A percentile compares a stretch with the other conserved stretches of the same genome.
These are phyloP conservation scores for Corymbia calophylla DNA, from an alignment of 441 rosid genomes.

Conservation along the genomic window DNA sequence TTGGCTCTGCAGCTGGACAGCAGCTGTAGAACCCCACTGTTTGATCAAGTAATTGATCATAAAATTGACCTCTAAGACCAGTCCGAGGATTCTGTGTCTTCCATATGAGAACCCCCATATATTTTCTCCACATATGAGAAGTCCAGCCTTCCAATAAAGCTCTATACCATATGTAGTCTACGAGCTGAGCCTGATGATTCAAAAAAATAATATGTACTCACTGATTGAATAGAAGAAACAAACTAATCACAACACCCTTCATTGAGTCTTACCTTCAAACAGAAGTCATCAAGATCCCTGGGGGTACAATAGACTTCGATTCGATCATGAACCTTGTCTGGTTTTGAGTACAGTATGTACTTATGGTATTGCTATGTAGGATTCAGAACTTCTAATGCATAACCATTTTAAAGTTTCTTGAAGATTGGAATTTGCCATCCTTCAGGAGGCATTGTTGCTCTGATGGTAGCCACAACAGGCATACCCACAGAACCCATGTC, in stretches of 20 bases:
- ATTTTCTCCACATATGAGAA: conserved; percentile 95
- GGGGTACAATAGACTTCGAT: conserved; percentile 62
- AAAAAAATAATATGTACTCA: background rate
- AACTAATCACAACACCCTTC: background rate
- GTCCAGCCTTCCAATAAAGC: conserved; percentile 94
- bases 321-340: conserved; percentile 78
- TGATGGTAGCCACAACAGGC: conserved; percentile 90
- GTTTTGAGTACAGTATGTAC: conserved; percentile 87
- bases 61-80: conserved; percentile 96
- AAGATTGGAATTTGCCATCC: conserved; percentile 85
- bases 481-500: conserved; percentile 95
- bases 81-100: conserved; percentile 96
- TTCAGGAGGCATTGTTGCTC: conserved; percentile 92
- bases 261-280: conserved; percentile 56
- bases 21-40: conserved; percentile 91
- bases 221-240: background rate
- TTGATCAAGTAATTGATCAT: conserved; percentile 90
- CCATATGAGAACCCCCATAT: conserved; percentile 96
- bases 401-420: conserved; percentile 52
- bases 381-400: conserved; percentile 75
- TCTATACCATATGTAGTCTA: conserved; percentile 81
- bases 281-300: conserved; percentile 84
- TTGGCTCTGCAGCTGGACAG: conserved; percentile 86
- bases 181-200: conserved; percentile 74
- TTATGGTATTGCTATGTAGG: conserved; percentile 92